Evolutionary conservation across 768 basidiomycete species (phyloP).

Genomic region (Piloderma croceum): DNA sequence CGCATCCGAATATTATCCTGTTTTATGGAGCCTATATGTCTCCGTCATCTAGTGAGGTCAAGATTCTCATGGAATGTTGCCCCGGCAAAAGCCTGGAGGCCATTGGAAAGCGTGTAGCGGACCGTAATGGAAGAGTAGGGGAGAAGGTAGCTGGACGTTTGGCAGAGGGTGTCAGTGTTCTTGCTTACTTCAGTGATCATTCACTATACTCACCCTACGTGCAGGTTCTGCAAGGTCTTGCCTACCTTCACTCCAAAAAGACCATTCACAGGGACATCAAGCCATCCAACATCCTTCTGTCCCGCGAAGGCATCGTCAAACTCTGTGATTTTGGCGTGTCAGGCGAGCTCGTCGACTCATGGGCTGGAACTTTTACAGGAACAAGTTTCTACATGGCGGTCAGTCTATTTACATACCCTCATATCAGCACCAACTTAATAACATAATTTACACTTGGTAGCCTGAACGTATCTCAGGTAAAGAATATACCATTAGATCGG

Average conservation of each 20-base stretch:
- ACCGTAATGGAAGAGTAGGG: slow-evolving; percentile 70
- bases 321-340: slow-evolving; percentile 97
- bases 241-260: slow-evolving; percentile 83
- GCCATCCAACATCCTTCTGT: slow-evolving; percentile 88
- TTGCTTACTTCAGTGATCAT: slow-evolving; percentile 4
- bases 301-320: slow-evolving; percentile 84
- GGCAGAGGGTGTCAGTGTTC: slow-evolving; percentile 75
- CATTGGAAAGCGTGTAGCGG: slow-evolving; percentile 78
- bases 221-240: slow-evolving; percentile 85
- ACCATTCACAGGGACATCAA: slow-evolving; percentile 97
- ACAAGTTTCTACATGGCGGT: slow-evolving; percentile 99
- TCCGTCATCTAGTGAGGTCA: slow-evolving; percentile 84
- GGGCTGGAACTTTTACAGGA: slow-evolving; percentile 95
- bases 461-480: slow-evolving; percentile 92
- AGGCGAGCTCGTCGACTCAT: slow-evolving; percentile 85
- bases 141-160: slow-evolving; percentile 89
- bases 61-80: slow-evolving; percentile 88
- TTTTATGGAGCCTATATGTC: slow-evolving; percentile 93
- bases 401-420: slow-evolving; percentile 29
- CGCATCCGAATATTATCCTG: slow-evolving; percentile 81
- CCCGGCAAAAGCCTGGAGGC: slow-evolving; percentile 89
- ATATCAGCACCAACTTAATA: slow-evolving; percentile 5
- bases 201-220: slow-evolving; percentile 7
- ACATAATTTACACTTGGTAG: slow-evolving; percentile 29
- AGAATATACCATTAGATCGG: slow-evolving; percentile 89